A percentile compares a stretch with the other conserved stretches of the same genome.
phyloP scores from a whole-genome alignment of 106 monocot genomes.

The Apostasia ramifera region DNA sequence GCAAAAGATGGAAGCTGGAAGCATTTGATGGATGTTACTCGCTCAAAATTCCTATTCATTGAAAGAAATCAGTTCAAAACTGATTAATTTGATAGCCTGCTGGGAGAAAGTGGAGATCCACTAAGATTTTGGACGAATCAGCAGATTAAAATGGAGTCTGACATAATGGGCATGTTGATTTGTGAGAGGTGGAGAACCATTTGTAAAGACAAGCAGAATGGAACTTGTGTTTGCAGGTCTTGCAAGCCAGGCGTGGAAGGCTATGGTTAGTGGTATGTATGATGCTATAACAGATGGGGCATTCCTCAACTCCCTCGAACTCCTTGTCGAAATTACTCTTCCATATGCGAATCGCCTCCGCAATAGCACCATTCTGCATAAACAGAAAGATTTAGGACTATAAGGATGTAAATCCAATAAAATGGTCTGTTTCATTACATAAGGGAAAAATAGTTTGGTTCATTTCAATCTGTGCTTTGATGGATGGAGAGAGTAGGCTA shows the following conservation, averaged over 20 bases:
- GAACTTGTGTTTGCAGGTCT: constrained; percentile 95
- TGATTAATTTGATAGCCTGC: too few relatives aligned
- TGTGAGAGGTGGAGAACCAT: constrained; percentile 96
- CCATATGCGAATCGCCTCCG: constrained; percentile 82
- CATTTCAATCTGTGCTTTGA: too few relatives aligned
- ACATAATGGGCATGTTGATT: constrained; percentile 90
- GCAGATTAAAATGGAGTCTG: constrained; percentile 75
- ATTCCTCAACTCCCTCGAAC: constrained; percentile 87
- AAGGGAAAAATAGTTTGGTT: too few relatives aligned
- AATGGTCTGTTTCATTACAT: too few relatives aligned
- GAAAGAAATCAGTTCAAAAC: too few relatives aligned
- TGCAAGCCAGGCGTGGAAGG: constrained; percentile 84
- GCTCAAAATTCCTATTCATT: too few relatives aligned
- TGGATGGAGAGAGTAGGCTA: too few relatives aligned
- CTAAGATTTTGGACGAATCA: neutral
- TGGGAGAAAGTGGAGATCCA: too few relatives aligned
- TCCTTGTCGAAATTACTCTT: constrained; percentile 94
- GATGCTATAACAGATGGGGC: constrained; percentile 97
- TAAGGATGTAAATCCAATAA: neutral
- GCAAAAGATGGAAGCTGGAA: too few relatives aligned
- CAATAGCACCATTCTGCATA: constrained; percentile 91
- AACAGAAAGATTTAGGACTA: neutral
- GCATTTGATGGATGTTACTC: too few relatives aligned
- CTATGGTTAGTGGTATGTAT: constrained; percentile 88
- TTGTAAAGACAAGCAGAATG: constrained; percentile 91